Evolutionary conservation across 805 yeast genomes (phyloP).

Genomic region (Priceomyces fermenticarens): DNA sequence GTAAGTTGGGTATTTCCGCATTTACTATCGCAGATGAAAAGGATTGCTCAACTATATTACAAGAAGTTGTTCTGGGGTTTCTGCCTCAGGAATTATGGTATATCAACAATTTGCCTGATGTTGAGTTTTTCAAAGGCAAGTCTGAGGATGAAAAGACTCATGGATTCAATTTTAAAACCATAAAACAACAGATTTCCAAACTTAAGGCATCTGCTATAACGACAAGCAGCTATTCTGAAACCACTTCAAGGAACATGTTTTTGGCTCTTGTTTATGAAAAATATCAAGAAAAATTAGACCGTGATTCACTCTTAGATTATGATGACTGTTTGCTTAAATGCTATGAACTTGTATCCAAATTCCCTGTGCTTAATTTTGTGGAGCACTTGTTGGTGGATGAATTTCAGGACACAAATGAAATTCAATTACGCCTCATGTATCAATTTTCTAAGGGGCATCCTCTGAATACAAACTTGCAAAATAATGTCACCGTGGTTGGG

Average conservation of each 20-base stretch:
- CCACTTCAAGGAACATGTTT: conserved; percentile 10
- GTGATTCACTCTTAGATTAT: conserved; percentile 60
- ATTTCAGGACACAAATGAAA: conserved; percentile 84
- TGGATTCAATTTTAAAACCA: conserved; percentile 40
- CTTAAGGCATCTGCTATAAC: conserved; percentile 52
- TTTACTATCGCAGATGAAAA: conserved; percentile 63
- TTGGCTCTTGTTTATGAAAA: conserved; percentile 39
- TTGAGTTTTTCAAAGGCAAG: conserved; percentile 9
- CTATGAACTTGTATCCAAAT: conserved; percentile 43
- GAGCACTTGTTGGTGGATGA: conserved; percentile 87
- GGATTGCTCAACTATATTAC: conserved; percentile 50
- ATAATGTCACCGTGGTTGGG: conserved; percentile 84
- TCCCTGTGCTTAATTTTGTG: conserved; percentile 46
- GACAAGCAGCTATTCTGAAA: conserved; percentile 36
- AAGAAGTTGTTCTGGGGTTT: conserved; percentile 33
- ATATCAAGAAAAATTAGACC: conserved; percentile 50
- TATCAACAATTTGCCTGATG: conserved; percentile 12
- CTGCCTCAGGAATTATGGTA: conserved; percentile 14
- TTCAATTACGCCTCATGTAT: conserved; percentile 70
- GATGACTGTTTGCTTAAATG: conserved; percentile 74
- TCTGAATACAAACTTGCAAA: conserved; percentile 22
- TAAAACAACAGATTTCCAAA: conserved; percentile 48
- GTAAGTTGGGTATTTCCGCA: conserved; percentile 38
- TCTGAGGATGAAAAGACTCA: conserved; percentile 14
- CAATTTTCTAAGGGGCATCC: conserved; percentile 38